These are phyloP conservation scores for Syzygium aqueum DNA, from an alignment of 345 rosid species.

Conservation along the genomic window DNA sequence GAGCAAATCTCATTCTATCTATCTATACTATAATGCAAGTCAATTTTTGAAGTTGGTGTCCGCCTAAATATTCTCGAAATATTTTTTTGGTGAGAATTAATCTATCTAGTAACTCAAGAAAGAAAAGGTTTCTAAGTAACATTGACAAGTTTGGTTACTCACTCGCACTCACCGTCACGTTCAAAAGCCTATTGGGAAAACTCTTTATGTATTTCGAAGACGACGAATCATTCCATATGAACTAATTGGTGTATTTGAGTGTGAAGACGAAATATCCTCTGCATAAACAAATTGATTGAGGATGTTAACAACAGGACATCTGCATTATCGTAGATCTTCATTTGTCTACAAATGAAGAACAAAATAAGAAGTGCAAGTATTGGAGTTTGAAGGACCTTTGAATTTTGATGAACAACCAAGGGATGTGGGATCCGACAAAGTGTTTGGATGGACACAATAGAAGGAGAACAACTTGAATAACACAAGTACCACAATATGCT, in stretches of 20 bases:
- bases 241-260: background rate
- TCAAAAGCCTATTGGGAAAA: background rate
- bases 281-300: background rate
- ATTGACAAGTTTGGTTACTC: background rate
- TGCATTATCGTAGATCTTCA: background rate
- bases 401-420: background rate
- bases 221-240: background rate
- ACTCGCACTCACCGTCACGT: background rate
- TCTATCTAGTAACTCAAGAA: background rate
- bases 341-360: background rate
- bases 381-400: background rate
- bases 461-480: background rate
- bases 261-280: background rate
- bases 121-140: background rate
- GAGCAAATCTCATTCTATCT: background rate
- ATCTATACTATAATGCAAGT: background rate
- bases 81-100: background rate
- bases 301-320: background rate
- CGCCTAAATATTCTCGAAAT: background rate
- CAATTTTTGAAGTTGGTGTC: background rate
- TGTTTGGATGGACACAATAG: background rate
- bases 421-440: background rate
- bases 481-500: background rate
- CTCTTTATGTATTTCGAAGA: background rate
- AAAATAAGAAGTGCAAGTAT: background rate